phyloP scores from a whole-genome alignment of 495 filamentous ascomycete species.

The Talaromyces trachyspermus region DNA sequence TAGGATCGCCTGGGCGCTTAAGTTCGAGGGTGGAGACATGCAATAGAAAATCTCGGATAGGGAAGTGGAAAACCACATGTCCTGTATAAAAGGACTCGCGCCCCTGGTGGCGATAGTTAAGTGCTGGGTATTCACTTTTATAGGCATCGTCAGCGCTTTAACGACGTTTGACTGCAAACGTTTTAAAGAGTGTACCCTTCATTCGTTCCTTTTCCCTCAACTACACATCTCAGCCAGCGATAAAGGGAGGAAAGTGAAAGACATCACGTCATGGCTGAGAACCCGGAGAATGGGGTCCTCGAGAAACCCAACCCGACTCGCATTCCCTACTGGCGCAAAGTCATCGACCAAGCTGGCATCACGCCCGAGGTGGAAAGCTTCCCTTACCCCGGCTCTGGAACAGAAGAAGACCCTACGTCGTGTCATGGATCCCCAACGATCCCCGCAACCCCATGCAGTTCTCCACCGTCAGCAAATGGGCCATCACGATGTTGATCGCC shows the following conservation, averaged over 20 bases:
- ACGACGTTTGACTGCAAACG: too few relatives aligned
- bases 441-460: slow-evolving; percentile 67
- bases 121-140: too few relatives aligned
- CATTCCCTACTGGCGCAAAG: slow-evolving; percentile 36
- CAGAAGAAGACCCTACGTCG: slow-evolving; percentile 66
- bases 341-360: slow-evolving; percentile 47
- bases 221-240: too few relatives aligned
- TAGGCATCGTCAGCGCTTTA: too few relatives aligned
- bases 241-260: not conserved
- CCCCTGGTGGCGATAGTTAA: too few relatives aligned
- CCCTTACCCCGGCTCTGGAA: slow-evolving; percentile 62
- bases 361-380: slow-evolving; percentile 51
- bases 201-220: too few relatives aligned
- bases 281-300: not conserved
- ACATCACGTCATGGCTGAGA: not conserved
- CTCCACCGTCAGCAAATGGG: slow-evolving; percentile 56
- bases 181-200: too few relatives aligned
- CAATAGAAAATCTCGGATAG: too few relatives aligned
- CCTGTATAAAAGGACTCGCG: too few relatives aligned
- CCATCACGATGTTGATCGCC: slow-evolving; percentile 56
- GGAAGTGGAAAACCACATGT: too few relatives aligned
- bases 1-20: too few relatives aligned
- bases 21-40: too few relatives aligned
- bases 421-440: slow-evolving; percentile 68
- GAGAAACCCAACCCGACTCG: slow-evolving; percentile 20